Evolutionary conservation across 2,329 filamentous ascomycete species (phyloP).

Genomic region (Elsinoe fawcettii): DNA sequence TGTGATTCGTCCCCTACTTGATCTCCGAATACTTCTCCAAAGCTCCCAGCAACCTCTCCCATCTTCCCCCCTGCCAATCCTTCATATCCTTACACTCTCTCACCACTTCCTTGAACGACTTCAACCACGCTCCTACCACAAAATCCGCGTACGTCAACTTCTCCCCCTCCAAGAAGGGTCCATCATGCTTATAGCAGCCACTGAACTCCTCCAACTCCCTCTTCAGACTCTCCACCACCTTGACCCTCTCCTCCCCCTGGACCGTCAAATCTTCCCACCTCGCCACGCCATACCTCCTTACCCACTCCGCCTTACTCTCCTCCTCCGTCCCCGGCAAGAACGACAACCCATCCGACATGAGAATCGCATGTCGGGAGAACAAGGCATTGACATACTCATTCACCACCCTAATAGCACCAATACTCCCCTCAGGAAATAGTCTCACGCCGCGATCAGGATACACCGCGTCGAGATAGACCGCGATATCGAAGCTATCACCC

Average conservation of each 20-base stretch:
- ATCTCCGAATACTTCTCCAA: not conserved
- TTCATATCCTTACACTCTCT: not conserved
- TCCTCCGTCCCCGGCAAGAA: constrained; percentile 46
- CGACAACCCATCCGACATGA: constrained; percentile 31
- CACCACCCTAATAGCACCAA: constrained; percentile 37
- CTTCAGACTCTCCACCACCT: constrained; percentile 26
- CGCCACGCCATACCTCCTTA: constrained; percentile 36
- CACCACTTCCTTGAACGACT: constrained; percentile 31
- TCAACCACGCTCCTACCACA: constrained; percentile 51
- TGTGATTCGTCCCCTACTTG: not conserved
- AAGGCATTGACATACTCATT: constrained; percentile 49
- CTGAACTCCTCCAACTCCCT: constrained; percentile 20
- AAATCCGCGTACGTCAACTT: constrained; percentile 47
- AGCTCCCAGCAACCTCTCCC: not conserved
- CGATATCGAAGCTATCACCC: constrained; percentile 61
- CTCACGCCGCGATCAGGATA: constrained; percentile 41
- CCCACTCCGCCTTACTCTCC: constrained; percentile 40
- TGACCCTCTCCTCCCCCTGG: constrained; percentile 33
- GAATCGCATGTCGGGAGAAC: constrained; percentile 37
- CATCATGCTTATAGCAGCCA: constrained; percentile 24
- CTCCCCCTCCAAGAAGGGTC: constrained; percentile 44
- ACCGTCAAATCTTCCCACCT: constrained; percentile 38
- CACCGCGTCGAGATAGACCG: constrained; percentile 48
- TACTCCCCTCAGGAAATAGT: constrained; percentile 41
- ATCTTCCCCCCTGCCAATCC: not conserved